phyloP scores from a whole-genome alignment of 495 filamentous ascomycete species.

The Xylaria grammica region DNA sequence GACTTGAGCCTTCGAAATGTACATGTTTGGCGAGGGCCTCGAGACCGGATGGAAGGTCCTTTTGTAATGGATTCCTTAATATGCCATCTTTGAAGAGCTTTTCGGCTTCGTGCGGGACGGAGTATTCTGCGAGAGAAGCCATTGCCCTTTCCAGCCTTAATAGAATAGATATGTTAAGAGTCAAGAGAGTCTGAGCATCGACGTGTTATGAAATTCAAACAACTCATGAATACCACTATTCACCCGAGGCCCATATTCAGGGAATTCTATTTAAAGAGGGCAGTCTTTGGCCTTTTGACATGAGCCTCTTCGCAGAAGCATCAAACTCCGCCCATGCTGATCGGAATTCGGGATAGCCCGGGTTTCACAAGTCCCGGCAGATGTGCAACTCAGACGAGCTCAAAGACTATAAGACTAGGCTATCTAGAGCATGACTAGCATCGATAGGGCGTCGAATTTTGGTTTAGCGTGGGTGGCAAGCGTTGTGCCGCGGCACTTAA shows the following conservation, averaged over 20 bases:
- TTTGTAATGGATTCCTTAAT: constrained; percentile 29
- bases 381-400: not conserved
- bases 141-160: not conserved
- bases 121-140: constrained; percentile 25
- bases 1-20: constrained; percentile 27
- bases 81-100: constrained; percentile 33
- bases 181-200: not conserved
- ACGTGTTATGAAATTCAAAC: not conserved
- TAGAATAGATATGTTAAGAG: not conserved
- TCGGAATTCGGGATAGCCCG: not conserved
- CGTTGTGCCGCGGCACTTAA: not conserved
- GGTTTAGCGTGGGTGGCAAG: not conserved
- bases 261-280: not conserved
- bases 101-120: constrained; percentile 30
- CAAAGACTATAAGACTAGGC: not conserved
- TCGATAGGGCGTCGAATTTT: not conserved
- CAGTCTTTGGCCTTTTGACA: not conserved
- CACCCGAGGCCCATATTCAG: not conserved
- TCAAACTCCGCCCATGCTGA: not conserved
- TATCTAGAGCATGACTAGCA: not conserved
- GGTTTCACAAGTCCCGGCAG: not conserved
- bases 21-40: constrained; percentile 6
- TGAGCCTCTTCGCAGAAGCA: not conserved
- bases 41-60: constrained; percentile 20
- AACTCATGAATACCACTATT: not conserved